Evolutionary conservation across 371 early-diverging fungal genomes (phyloP).

Genomic region (Chytridiales sp.): DNA sequence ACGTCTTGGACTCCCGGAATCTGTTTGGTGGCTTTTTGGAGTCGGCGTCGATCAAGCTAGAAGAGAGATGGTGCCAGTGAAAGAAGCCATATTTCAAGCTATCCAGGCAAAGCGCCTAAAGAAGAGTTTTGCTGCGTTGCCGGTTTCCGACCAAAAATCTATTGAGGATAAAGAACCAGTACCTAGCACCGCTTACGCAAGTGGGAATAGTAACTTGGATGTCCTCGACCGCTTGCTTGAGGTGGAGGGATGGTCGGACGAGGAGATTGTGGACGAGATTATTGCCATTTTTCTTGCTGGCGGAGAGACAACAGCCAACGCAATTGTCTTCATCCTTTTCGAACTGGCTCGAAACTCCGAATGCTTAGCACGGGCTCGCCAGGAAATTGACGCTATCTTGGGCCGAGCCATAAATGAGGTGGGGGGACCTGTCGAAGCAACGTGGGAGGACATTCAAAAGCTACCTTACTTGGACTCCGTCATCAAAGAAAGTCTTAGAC

Average conservation of each 20-base stretch:
- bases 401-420: no score
- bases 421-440: no score
- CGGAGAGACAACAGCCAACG: conserved; percentile 46
- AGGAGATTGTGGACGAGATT: conserved; percentile 36
- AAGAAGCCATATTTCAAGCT: not conserved
- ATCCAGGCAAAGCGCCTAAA: not conserved
- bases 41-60: not conserved
- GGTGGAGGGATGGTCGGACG: conserved; percentile 22
- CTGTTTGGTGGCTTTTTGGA: not conserved
- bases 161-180: not conserved
- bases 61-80: not conserved
- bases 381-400: conserved; percentile 23
- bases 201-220: conserved; percentile 33
- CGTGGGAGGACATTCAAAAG: no score
- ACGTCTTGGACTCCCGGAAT: not conserved
- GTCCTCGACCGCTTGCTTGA: conserved; percentile 38
- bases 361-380: conserved; percentile 10
- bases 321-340: conserved; percentile 24
- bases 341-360: conserved; percentile 33
- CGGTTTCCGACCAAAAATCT: not conserved
- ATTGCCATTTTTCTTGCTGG: conserved; percentile 44
- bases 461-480: conserved; percentile 23
- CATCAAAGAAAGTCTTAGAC: conserved; percentile 22
- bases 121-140: not conserved
- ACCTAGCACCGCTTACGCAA: no score